These are phyloP conservation scores for Leersia perrieri DNA, from an alignment of 176 grass and related monocot species.

Conservation along the genomic window DNA sequence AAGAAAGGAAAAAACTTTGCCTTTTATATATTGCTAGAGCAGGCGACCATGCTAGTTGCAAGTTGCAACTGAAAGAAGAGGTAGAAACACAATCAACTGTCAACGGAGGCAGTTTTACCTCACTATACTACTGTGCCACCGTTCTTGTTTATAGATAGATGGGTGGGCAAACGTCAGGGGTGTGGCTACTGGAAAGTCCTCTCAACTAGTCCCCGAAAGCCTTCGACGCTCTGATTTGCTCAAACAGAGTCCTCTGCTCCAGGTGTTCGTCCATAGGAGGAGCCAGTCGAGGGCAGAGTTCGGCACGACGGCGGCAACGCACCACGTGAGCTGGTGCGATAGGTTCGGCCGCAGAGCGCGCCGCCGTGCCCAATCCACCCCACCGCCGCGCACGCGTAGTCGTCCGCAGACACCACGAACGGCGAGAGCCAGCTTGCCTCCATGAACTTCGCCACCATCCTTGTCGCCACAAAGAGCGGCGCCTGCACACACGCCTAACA, in stretches of 20 bases:
- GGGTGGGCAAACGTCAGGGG: too few relatives aligned
- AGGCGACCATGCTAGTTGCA: too few relatives aligned
- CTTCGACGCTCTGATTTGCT: not conserved
- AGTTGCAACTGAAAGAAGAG: too few relatives aligned
- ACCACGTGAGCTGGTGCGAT: constrained; percentile 47
- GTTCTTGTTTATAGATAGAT: too few relatives aligned
- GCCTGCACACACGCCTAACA: constrained; percentile 12
- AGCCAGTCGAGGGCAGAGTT: constrained; percentile 16
- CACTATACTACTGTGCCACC: too few relatives aligned
- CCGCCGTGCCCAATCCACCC: constrained; percentile 48
- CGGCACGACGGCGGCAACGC: not conserved
- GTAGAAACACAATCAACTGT: too few relatives aligned
- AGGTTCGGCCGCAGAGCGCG: constrained; percentile 22
- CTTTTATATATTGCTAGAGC: too few relatives aligned
- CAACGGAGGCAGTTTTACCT: too few relatives aligned
- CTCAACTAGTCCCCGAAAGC: too few relatives aligned
- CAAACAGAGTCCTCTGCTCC: not conserved
- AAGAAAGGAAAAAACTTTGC: too few relatives aligned
- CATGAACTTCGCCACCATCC: constrained; percentile 16
- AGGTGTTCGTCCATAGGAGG: constrained; percentile 19
- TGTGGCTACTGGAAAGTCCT: too few relatives aligned
- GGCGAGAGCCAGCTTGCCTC: not conserved
- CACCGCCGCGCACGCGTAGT: constrained; percentile 38
- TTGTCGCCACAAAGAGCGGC: constrained; percentile 46
- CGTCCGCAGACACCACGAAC: constrained; percentile 26